Evolutionary conservation across 2,329 filamentous ascomycete genomes (phyloP).

Genomic region (Fusarium falciforme): DNA sequence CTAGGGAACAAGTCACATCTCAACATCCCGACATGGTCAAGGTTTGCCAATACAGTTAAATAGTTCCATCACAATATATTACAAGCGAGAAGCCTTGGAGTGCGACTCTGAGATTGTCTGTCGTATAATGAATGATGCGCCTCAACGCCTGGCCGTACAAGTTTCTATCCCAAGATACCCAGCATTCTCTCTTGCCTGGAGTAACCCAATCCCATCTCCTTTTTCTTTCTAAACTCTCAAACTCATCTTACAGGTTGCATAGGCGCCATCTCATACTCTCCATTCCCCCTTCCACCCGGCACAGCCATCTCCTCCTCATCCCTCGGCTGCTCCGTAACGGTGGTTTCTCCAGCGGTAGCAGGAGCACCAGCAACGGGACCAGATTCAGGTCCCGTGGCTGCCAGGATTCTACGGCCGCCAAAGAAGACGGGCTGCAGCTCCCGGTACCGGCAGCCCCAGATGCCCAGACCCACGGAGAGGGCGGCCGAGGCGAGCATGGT

Average conservation of each 20-base stretch:
- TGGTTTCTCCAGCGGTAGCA: background rate
- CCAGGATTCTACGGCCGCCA: conserved; percentile 66
- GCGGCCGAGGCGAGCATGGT: conserved; percentile 62
- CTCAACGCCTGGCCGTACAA: conserved; percentile 51
- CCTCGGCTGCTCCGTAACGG: conserved; percentile 34
- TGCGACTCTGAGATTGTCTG: background rate
- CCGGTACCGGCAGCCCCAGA: conserved; percentile 92
- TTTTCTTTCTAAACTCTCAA: background rate
- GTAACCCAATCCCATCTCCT: background rate
- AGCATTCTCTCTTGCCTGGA: background rate
- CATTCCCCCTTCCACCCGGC: conserved; percentile 64
- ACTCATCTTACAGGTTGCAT: conserved; percentile 38
- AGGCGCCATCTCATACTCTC: conserved; percentile 75
- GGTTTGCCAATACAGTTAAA: background rate
- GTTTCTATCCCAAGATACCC: conserved; percentile 42
- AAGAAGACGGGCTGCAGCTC: conserved; percentile 92
- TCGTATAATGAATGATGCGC: conserved; percentile 24
- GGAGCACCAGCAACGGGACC: background rate
- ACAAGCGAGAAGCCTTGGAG: background rate
- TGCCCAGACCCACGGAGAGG: conserved; percentile 70
- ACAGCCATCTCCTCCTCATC: conserved; percentile 63
- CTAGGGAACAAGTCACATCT: background rate
- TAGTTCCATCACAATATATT: background rate
- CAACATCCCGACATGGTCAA: background rate
- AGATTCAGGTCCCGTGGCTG: conserved; percentile 40